Conservation (phyloP, 2,329 filamentous ascomycete genomes). For the Cladophialophora carrionii region DNA sequence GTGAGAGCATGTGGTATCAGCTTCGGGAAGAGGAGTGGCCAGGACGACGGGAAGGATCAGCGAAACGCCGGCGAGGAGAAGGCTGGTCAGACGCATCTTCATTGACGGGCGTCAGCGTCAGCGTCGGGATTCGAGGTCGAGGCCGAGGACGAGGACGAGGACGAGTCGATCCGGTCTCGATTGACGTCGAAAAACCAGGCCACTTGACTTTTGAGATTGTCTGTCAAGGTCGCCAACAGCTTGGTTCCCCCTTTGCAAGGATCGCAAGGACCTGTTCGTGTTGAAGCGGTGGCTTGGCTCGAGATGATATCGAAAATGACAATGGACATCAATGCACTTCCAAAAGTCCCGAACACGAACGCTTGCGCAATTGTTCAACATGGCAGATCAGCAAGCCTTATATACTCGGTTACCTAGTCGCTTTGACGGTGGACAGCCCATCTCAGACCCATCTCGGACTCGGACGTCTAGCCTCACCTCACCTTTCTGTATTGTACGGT, state of each 20-base stretch:
- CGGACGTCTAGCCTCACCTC: neutral
- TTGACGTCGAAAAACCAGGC: neutral
- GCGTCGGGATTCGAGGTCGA: neutral
- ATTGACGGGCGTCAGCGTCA: neutral
- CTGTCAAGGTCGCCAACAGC: neutral
- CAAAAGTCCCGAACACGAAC: neutral
- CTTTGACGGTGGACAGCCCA: too few relatives aligned
- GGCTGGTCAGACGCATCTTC: constrained; percentile 18
- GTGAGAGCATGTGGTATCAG: neutral
- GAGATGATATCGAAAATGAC: neutral
- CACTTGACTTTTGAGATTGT: neutral
- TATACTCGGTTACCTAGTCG: neutral
- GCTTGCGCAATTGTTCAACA: neutral
- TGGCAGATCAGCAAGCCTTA: constrained; percentile 8
- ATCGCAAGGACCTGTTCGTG: neutral
- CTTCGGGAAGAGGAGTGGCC: constrained; percentile 13
- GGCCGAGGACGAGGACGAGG: too few relatives aligned
- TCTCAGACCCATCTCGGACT: too few relatives aligned
- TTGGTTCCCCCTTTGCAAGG: neutral
- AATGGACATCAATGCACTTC: neutral
- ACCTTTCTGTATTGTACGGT: neutral
- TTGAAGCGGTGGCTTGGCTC: neutral
- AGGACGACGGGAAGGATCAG: constrained; percentile 15
- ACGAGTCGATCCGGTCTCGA: neutral
- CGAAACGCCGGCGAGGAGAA: constrained; percentile 18